These are phyloP conservation scores for Oryza meridionalis DNA, from an alignment of 176 grass and related monocot species.

Conservation along the genomic window DNA sequence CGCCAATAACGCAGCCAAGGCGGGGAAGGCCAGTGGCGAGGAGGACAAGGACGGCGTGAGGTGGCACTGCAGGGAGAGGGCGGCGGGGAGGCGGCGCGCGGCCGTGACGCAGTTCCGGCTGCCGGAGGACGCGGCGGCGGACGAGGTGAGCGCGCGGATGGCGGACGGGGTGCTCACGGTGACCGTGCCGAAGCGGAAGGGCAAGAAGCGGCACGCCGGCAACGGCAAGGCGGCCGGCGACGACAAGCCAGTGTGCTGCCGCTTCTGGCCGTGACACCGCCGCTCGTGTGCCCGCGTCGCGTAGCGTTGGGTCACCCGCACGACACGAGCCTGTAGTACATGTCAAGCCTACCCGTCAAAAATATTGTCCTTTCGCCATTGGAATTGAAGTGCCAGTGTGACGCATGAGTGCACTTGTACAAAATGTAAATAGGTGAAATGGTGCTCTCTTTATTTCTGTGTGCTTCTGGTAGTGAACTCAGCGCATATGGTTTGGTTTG, in stretches of 20 bases:
- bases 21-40: background rate
- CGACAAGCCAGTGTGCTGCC: constrained; percentile 41
- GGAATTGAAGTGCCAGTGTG: background rate
- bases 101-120: constrained; percentile 37
- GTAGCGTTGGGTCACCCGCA: too few relatives aligned
- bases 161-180: constrained; percentile 67
- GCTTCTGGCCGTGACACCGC: constrained; percentile 38
- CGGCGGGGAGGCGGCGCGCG: background rate
- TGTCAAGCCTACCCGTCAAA: background rate
- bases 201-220: constrained; percentile 28
- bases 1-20: background rate
- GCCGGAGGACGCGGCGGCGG: constrained; percentile 45
- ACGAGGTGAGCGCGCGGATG: constrained; percentile 49
- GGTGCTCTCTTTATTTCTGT: too few relatives aligned
- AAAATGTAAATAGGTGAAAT: background rate
- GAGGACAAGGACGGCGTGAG: constrained; percentile 2
- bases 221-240: background rate
- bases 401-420: background rate
- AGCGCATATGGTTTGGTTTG: background rate
- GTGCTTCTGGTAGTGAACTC: too few relatives aligned
- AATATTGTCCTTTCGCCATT: background rate
- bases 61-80: constrained; percentile 50
- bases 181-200: constrained; percentile 55
- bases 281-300: too few relatives aligned
- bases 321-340: too few relatives aligned